Percentiles rank a stretch among this genome's conserved stretches.
These are phyloP conservation scores for Candida hungchunana DNA, from an alignment of 805 yeast genomes.

Conservation along the genomic window DNA sequence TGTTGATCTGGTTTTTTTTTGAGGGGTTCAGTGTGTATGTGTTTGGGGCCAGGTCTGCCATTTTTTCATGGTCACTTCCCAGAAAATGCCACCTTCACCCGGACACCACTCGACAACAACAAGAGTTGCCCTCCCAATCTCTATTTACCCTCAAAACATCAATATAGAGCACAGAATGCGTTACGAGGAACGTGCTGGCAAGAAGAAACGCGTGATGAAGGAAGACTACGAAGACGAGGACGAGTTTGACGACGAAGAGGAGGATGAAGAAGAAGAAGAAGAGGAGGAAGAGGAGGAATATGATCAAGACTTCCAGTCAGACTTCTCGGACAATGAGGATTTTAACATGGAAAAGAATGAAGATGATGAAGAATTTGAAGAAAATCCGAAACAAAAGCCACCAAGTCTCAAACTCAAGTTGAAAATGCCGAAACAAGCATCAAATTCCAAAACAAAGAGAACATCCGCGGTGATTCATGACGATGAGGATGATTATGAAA, in stretches of 20 bases:
- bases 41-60: no score
- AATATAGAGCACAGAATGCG: no score
- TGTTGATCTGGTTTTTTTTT: no score
- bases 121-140: no score
- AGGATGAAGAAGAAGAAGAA: conserved; percentile 12
- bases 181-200: no score
- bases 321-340: conserved; percentile 16
- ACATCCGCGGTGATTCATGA: background rate
- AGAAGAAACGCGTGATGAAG: no score
- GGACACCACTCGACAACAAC: no score
- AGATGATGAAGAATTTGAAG: conserved; percentile 10
- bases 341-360: conserved; percentile 14
- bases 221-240: conserved; percentile 14
- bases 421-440: conserved; percentile 12
- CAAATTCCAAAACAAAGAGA: conserved; percentile 3
- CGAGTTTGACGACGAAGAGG: conserved; percentile 18
- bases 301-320: conserved; percentile 9
- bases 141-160: no score
- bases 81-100: no score
- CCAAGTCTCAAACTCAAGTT: conserved; percentile 17
- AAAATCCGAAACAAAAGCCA: conserved; percentile 9
- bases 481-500: conserved; percentile 7
- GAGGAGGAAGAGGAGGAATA: conserved; percentile 14
- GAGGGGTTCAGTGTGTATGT: no score
- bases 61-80: no score